These are phyloP conservation scores for Coccomyxa sp. DNA, from an alignment of 139 green algal species.

Conservation along the genomic window DNA sequence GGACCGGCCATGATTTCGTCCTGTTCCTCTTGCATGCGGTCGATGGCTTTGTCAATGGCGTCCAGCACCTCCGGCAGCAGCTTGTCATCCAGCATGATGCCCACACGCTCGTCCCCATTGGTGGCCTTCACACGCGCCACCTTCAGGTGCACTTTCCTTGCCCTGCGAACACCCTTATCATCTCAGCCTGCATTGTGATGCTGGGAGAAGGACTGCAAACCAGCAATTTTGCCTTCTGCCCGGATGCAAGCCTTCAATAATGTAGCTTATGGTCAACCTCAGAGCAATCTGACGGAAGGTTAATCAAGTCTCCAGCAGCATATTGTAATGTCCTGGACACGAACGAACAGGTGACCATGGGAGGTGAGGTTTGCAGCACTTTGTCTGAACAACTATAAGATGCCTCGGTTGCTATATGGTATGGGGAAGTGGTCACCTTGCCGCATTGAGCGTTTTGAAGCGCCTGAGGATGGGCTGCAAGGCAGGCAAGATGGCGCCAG, in stretches of 20 bases:
- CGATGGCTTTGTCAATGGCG: background rate
- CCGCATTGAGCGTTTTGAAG: too few species aligned
- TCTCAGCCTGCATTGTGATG: background rate
- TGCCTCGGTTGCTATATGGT: too few species aligned
- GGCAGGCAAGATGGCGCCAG: constrained; percentile 35
- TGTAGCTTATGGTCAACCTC: too few species aligned
- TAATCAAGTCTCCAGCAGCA: too few species aligned
- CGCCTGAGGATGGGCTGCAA: constrained; percentile 26
- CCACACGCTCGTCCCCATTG: constrained; percentile 16
- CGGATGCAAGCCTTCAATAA: background rate
- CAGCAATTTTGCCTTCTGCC: background rate
- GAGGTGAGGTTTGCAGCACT: too few species aligned
- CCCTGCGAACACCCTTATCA: background rate
- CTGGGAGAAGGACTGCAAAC: background rate
- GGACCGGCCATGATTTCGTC: too few species aligned
- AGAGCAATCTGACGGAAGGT: too few species aligned
- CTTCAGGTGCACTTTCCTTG: constrained; percentile 14
- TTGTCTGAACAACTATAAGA: too few species aligned
- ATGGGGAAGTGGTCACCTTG: too few species aligned
- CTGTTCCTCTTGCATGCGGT: too few species aligned
- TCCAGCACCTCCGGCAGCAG: background rate
- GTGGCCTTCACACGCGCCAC: constrained; percentile 29
- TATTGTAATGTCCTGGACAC: too few species aligned
- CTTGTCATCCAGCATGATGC: background rate
- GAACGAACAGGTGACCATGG: too few species aligned